Evolutionary conservation across 176 grass and related monocot species (phyloP), one percentile per base, ranked within the genome.

Genomic region (Aegilops tauschii): DNA sequence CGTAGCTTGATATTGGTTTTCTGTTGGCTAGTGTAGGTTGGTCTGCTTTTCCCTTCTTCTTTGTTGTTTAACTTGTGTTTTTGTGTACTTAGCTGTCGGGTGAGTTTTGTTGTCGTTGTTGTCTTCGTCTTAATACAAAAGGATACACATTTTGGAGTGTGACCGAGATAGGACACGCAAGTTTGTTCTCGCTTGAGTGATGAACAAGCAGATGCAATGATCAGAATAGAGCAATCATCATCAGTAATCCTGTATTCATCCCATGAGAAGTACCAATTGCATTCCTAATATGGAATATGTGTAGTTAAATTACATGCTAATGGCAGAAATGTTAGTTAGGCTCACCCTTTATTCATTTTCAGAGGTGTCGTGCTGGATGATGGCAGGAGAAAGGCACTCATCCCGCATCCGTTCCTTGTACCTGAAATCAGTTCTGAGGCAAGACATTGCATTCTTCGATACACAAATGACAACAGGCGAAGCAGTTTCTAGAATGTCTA

Each of bases 321-420:
- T 31, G 35, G 1, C 62, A 80, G 20, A 65, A 79, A 36, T 20
- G 16, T 5, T 39, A 73, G 1, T 80, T 74, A n/a, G 75, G 66
- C 36, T 84, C 68, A 76, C 16, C 56, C 39, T 80, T 84, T 21
- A 76, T 61, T 85, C 47, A 50, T 21, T 47, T 20, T 56, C 84
- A 92, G 91, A 90, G 87, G 87, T 92, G 29, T 87, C 91, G 14
- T 90, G 91, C 61, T 93, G 91, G 91, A 93, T 85, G 44, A 82
- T 80, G 42, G 85, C 81, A 65, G 91, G 91, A 79, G 77, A 93
- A 85, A 82, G 88, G 47, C 91, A 93, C 16, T 84, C 91, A 2
- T 54, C 85, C 13, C 85, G 88, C 20, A 93, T 93, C 52, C 85
- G 91, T 82, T 87, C 80, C 65, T 72, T 90, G 9, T 93, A 90